Conservation (phyloP, 1,284 basidiomycete species). For the Heterobasidion parviporum region DNA sequence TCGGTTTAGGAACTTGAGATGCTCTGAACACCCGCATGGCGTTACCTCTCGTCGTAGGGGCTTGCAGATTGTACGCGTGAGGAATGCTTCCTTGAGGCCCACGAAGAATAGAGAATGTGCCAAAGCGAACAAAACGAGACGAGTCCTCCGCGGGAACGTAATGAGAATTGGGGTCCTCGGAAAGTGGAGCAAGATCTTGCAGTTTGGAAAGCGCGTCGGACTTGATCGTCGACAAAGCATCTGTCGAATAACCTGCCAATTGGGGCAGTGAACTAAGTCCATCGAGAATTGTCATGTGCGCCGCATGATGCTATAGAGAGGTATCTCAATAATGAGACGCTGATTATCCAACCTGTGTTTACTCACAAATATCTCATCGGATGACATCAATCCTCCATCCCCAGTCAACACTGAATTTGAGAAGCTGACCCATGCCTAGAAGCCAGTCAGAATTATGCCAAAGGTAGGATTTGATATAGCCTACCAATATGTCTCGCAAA, state of each 20-base stretch:
- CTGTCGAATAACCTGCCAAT: conserved; percentile 44
- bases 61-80: conserved; percentile 75
- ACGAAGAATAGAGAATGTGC: conserved; percentile 66
- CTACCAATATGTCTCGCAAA: conserved; percentile 84
- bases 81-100: conserved; percentile 36
- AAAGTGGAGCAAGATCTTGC: conserved; percentile 42
- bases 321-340: conserved; percentile 5
- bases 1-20: conserved; percentile 85
- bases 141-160: conserved; percentile 24
- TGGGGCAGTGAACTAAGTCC: conserved; percentile 76
- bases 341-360: background rate
- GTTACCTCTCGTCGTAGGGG: conserved; percentile 87
- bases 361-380: conserved; percentile 68
- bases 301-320: conserved; percentile 70
- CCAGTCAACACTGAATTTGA: conserved; percentile 57
- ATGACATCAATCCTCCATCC: conserved; percentile 28
- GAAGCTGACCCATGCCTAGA: conserved; percentile 88
- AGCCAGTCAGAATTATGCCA: conserved; percentile 4
- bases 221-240: conserved; percentile 41
- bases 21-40: conserved; percentile 87
- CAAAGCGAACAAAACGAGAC: conserved; percentile 48
- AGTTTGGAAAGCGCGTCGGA: conserved; percentile 40
- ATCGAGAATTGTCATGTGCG: conserved; percentile 81
- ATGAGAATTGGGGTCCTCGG: conserved; percentile 13
- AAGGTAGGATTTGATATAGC: conserved; percentile 18